Percentiles rank a stretch among this genome's conserved stretches.
These are phyloP conservation scores for Umbelopsis sp. DNA, from an alignment of 371 early-diverging fungal genomes.

Conservation along the genomic window DNA sequence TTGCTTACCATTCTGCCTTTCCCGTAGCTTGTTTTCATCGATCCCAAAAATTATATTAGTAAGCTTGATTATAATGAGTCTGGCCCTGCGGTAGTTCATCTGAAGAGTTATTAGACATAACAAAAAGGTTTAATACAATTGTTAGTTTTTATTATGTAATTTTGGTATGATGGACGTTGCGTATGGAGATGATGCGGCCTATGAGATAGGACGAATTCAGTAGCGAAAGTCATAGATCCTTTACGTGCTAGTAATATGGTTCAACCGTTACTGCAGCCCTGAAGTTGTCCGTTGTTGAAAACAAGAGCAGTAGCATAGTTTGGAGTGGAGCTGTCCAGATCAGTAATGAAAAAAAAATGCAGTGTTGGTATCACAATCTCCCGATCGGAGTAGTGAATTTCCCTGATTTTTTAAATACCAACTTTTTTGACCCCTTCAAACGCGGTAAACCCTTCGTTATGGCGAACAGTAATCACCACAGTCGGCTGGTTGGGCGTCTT, in stretches of 20 bases:
- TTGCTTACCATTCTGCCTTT: not conserved
- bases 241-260: too few relatives aligned
- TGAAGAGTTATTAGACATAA: conserved; percentile 54
- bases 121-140: conserved; percentile 12
- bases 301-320: too few relatives aligned
- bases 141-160: not conserved
- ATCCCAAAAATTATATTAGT: conserved; percentile 72
- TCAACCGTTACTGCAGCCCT: too few relatives aligned
- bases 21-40: conserved; percentile 65
- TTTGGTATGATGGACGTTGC: too few relatives aligned
- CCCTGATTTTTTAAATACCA: too few relatives aligned
- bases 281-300: too few relatives aligned
- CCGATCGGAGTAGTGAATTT: too few relatives aligned
- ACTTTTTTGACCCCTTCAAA: not conserved
- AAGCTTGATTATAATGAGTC: conserved; percentile 84
- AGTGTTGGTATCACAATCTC: not conserved
- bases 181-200: too few relatives aligned
- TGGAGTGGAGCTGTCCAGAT: too few relatives aligned
- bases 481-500: conserved; percentile 21
- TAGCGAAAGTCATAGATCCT: too few relatives aligned
- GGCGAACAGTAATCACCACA: not conserved
- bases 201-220: too few relatives aligned
- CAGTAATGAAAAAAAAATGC: not conserved
- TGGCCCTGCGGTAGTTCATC: conserved; percentile 74
- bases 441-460: not conserved